phyloP scores from a whole-genome alignment of 805 yeast species.

The Candida berthetii region DNA sequence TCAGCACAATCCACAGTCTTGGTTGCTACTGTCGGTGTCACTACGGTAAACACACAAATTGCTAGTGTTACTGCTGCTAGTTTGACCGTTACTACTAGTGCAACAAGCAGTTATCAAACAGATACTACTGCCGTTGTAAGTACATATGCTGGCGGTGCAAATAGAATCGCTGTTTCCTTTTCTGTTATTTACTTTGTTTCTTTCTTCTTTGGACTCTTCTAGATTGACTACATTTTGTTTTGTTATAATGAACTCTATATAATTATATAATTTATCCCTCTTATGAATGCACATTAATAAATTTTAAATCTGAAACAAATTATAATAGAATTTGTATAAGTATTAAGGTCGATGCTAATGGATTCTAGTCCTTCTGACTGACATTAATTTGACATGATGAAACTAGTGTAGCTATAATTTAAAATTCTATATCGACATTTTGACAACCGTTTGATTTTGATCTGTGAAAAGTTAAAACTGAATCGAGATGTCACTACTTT shows the following conservation, averaged over 20 bases:
- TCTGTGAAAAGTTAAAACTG: neutral
- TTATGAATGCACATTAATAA: neutral
- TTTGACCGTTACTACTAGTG: neutral
- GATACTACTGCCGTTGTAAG: constrained; percentile 2
- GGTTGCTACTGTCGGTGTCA: constrained; percentile 1
- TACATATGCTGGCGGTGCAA: constrained; percentile 41
- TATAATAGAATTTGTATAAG: too few relatives aligned
- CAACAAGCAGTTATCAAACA: neutral
- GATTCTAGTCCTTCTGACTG: too few relatives aligned
- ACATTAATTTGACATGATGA: too few relatives aligned
- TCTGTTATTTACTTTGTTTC: constrained; percentile 85
- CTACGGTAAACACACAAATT: neutral
- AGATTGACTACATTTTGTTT: constrained; percentile 64
- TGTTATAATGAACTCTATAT: constrained; percentile 48
- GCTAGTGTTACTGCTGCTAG: neutral
- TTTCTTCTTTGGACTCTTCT: constrained; percentile 75
- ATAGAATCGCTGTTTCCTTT: constrained; percentile 84
- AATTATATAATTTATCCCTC: neutral
- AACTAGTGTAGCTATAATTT: too few relatives aligned
- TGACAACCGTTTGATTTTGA: too few relatives aligned
- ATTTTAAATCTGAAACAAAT: too few relatives aligned
- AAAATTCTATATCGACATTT: too few relatives aligned
- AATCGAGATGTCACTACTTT: too few relatives aligned
- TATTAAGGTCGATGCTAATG: too few relatives aligned
- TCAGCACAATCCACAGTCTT: constrained; percentile 9